Evolutionary conservation across 345 rosid species (phyloP).

Genomic region (Cochlearia excelsa): DNA sequence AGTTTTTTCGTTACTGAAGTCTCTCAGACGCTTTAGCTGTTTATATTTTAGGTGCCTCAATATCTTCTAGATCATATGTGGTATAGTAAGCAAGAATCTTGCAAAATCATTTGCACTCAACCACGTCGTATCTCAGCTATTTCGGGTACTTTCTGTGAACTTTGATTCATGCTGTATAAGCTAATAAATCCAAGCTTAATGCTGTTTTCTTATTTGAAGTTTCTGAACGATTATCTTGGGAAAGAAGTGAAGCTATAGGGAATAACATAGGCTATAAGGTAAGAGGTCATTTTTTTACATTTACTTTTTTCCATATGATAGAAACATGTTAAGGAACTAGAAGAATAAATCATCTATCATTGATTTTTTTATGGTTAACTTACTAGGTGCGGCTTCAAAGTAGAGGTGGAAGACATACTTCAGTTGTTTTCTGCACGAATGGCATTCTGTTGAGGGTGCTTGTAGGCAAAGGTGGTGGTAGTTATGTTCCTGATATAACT

Average conservation of each 20-base stretch:
- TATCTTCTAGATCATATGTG: conserved; percentile 80
- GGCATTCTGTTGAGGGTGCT: conserved; percentile 83
- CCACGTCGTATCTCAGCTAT: conserved; percentile 98
- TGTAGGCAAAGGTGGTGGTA: conserved; percentile 53
- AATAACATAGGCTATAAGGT: conserved; percentile 92
- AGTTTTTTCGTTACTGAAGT: conserved; percentile 9
- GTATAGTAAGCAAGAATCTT: conserved; percentile 57
- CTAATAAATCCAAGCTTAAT: conserved; percentile 5
- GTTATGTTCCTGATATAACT: conserved; percentile 60
- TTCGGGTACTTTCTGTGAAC: conserved; percentile 54
- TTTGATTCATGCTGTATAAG: conserved; percentile 11
- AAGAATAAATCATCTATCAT: conserved; percentile 1
- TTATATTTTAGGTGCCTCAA: conserved; percentile 75
- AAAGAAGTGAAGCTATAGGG: conserved; percentile 81
- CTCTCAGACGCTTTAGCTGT: conserved; percentile 17
- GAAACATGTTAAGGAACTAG: conserved; percentile 7
- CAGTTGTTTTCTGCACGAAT: conserved; percentile 91
- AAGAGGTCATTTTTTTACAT: conserved; percentile 17
- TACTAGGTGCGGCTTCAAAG: conserved; percentile 82
- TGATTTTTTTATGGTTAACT: conserved; percentile 24
- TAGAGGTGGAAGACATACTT: conserved; percentile 77
- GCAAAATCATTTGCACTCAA: conserved; percentile 94
- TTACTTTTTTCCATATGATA: conserved; percentile 7
- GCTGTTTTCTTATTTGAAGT: conserved; percentile 43
- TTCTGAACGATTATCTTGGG: conserved; percentile 83